Evolutionary conservation across 805 yeast genomes (phyloP), one percentile per base, ranked within the genome.

Genomic region (Wickerhamomyces mucosus): DNA sequence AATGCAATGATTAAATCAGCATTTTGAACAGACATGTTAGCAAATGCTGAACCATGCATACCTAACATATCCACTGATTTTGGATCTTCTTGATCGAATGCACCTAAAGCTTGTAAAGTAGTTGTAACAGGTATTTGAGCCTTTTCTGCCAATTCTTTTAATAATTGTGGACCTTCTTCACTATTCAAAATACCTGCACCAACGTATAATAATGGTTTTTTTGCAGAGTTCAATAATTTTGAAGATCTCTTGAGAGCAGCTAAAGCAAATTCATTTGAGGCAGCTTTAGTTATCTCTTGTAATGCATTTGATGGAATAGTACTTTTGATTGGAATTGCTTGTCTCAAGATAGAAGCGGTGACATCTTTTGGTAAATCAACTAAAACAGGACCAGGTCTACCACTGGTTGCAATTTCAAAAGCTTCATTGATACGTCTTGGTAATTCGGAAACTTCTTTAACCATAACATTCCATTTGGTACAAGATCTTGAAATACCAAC

Each of bases 391-490:
- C 98, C 98, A 32, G 98, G 98, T 59, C 98, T 77, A 29, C 98
- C 98, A 36, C 82, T 63, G 26, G 83, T 80, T 39, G 97, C 97
- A 43, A 92, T 92, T 64, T 89, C 96, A 50, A 92, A 92, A 18
- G 97, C 97, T 64, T 92, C 98, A 57, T 92, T 89, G 54, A 92
- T 89, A 53, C 97, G 73, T 50, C 84, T 73, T 39, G 98, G 98
- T 45, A 92, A 67, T 61, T 92, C 98, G 33, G 88, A 89, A 32
- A 92, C 89, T 53, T 72, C 72, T 60, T 85, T 92, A 37, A 92
- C 96, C 98, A 92, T 92, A 24, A 88, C 96, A 54, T 94, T 92
- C 98, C 98, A 92, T 60, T 92, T 92, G 39, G 98, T 86, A 68
- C 98, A 92, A 7, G 95, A 78, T 55, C 98, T 75, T 5, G 97